Percentiles rank a stretch among this genome's conserved stretches.
These are phyloP conservation scores for Rhododendron williamsianum DNA, from an alignment of 148 eudicot species.

Conservation along the genomic window DNA sequence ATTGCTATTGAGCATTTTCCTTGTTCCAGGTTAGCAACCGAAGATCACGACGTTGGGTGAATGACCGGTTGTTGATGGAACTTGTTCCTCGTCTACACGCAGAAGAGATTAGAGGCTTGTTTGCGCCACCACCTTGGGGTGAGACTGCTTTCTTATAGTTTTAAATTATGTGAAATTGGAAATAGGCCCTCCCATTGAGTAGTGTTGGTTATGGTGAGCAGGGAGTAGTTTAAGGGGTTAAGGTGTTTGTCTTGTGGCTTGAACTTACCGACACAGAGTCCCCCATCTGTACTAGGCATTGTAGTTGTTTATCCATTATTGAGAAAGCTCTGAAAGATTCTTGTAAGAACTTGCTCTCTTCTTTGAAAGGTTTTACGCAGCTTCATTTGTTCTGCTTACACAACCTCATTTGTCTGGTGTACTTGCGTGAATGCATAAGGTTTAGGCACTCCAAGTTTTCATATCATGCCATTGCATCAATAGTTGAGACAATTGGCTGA, in stretches of 20 bases:
- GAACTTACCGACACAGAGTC: background rate
- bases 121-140: slow-evolving; percentile 99
- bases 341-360: background rate
- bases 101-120: slow-evolving; percentile 85
- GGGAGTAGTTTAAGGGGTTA: too few relatives aligned
- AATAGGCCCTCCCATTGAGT: background rate
- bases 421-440: background rate
- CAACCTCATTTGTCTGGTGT: background rate
- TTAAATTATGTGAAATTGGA: background rate
- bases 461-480: background rate
- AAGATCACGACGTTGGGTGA: slow-evolving; percentile 78
- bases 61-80: slow-evolving; percentile 86
- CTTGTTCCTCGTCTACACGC: slow-evolving; percentile 89
- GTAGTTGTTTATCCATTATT: background rate
- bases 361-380: background rate
- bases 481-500: background rate
- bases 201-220: too few relatives aligned
- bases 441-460: too few relatives aligned
- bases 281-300: background rate
- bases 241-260: background rate
- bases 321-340: background rate
- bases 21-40: slow-evolving; percentile 76
- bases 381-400: background rate
- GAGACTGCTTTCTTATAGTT: background rate
- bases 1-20: background rate